Percentiles rank a stretch among this genome's conserved stretches.
Evolutionary conservation across 805 yeast genomes (phyloP).

Genomic region (Candida germanica): DNA sequence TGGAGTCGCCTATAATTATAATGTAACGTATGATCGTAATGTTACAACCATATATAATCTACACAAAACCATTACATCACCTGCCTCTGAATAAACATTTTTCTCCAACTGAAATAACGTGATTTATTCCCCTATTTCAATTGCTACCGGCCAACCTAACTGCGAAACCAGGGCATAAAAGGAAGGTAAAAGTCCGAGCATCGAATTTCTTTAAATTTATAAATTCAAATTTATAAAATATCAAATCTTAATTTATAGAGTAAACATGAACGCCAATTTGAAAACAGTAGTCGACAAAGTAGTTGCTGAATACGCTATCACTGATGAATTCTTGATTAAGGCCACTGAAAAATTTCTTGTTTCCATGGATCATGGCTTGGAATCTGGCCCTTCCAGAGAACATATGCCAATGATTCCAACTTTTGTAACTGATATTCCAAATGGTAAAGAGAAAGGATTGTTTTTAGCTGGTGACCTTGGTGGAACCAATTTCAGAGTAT

Average conservation of each 20-base stretch:
- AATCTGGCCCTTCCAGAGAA: conserved; percentile 40
- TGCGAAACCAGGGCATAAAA: neutral
- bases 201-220: neutral
- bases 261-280: conserved; percentile 18
- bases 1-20: too few species aligned
- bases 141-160: too few species aligned
- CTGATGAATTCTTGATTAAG: conserved; percentile 38
- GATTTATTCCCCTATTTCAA: too few species aligned
- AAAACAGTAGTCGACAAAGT: conserved; percentile 33
- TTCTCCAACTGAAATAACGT: too few species aligned
- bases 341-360: conserved; percentile 57
- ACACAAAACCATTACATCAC: too few species aligned
- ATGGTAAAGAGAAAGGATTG: conserved; percentile 80
- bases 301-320: conserved; percentile 39
- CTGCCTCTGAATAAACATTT: too few species aligned
- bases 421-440: conserved; percentile 79
- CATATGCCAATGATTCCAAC: conserved; percentile 88
- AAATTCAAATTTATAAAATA: too few species aligned
- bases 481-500: conserved; percentile 93
- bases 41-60: too few species aligned
- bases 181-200: conserved; percentile 7
- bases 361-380: conserved; percentile 60
- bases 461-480: conserved; percentile 91
- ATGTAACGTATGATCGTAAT: too few species aligned
- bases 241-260: too few species aligned